phyloP scores from a whole-genome alignment of 2,329 filamentous ascomycete species.

The Aspergillus piperis region DNA sequence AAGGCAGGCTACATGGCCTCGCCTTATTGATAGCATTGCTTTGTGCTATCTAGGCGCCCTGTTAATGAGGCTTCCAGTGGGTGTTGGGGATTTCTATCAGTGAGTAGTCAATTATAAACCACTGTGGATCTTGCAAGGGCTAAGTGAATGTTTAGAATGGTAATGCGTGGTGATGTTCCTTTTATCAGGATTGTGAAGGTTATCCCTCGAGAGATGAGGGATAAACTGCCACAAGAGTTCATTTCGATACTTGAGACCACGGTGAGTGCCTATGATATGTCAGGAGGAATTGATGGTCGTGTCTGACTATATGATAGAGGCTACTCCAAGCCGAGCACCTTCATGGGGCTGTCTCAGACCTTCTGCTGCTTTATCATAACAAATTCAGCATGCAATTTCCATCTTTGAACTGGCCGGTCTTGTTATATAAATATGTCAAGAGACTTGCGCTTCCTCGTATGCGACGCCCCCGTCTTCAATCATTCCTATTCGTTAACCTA shows the following conservation, averaged over 20 bases:
- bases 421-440: conserved; percentile 70
- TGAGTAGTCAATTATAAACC: conserved; percentile 23
- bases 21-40: conserved; percentile 71
- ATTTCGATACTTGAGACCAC: conserved; percentile 43
- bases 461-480: conserved; percentile 25
- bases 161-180: conserved; percentile 70
- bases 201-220: conserved; percentile 48
- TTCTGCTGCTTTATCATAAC: conserved; percentile 64
- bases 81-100: conserved; percentile 68
- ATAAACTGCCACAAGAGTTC: conserved; percentile 46
- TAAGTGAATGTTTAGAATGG: conserved; percentile 24
- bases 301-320: conserved; percentile 22
- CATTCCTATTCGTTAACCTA: neutral
- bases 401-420: conserved; percentile 66
- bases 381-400: conserved; percentile 74
- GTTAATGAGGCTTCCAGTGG: conserved; percentile 74
- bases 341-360: conserved; percentile 63
- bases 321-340: conserved; percentile 58
- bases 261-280: conserved; percentile 24
- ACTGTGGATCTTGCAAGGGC: neutral
- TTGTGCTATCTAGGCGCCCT: conserved; percentile 79
- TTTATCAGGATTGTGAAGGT: conserved; percentile 64
- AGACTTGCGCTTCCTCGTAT: conserved; percentile 73
- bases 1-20: conserved; percentile 55
- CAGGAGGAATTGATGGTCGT: neutral